A percentile compares a stretch with the other conserved stretches of the same genome.
Evolutionary conservation across 176 grass and related monocot species (phyloP).

Genomic region (Cocos nucifera): DNA sequence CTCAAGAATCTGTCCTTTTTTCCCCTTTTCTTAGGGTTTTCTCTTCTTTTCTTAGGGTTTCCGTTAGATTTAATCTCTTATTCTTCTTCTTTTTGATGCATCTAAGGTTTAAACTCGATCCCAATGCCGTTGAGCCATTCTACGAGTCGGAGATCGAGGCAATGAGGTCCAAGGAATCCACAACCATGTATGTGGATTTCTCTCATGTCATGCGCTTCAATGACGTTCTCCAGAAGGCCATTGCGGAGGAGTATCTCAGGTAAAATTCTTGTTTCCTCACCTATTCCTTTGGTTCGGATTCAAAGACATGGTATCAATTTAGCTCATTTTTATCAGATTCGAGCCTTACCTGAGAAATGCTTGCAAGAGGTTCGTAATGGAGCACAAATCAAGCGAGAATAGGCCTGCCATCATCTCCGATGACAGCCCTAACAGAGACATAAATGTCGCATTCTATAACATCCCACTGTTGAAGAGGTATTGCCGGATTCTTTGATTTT

Average conservation of each 20-base stretch:
- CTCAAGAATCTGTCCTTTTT: not conserved
- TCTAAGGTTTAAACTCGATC: constrained; percentile 55
- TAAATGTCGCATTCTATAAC: constrained; percentile 89
- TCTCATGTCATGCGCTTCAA: constrained; percentile 95
- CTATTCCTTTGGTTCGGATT: not conserved
- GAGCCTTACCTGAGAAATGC: constrained; percentile 77
- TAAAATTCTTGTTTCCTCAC: not conserved
- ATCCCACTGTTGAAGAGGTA: constrained; percentile 82
- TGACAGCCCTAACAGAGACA: constrained; percentile 86
- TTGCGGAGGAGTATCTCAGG: constrained; percentile 93
- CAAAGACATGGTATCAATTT: not conserved
- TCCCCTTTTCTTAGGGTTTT: not conserved
- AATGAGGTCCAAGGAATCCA: constrained; percentile 75
- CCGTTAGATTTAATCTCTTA: not conserved
- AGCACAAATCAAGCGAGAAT: constrained; percentile 52
- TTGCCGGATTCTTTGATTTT: not conserved
- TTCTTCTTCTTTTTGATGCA: too few relatives aligned
- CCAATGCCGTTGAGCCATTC: constrained; percentile 51
- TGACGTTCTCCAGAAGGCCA: constrained; percentile 86
- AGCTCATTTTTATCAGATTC: constrained; percentile 42
- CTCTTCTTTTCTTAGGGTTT: not conserved
- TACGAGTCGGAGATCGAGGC: constrained; percentile 80
- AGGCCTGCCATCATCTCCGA: constrained; percentile 71
- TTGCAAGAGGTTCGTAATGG: constrained; percentile 85
- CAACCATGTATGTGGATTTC: constrained; percentile 94